Evolutionary conservation across 495 filamentous ascomycete species (phyloP).

Genomic region (Wilcoxina mikolae): DNA sequence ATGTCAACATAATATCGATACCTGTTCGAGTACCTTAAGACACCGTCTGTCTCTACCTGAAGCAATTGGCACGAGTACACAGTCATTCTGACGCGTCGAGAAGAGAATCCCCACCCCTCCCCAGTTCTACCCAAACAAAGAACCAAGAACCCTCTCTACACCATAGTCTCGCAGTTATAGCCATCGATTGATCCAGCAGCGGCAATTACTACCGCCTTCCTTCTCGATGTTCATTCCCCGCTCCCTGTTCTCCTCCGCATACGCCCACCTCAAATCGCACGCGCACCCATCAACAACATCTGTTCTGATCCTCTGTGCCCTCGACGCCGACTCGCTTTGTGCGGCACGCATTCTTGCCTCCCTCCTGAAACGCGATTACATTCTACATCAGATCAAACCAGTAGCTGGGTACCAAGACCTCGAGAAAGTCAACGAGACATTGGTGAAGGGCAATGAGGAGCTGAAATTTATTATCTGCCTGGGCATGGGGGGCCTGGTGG

Average conservation of each 20-base stretch:
- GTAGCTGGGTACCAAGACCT: slow-evolving; percentile 87
- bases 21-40: not conserved
- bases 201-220: not conserved
- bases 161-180: not conserved
- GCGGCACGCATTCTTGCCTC: slow-evolving; percentile 85
- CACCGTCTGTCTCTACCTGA: not conserved
- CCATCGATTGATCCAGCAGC: not conserved
- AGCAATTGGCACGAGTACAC: not conserved
- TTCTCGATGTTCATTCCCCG: slow-evolving; percentile 83
- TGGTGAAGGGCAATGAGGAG: slow-evolving; percentile 24
- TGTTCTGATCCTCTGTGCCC: slow-evolving; percentile 80
- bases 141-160: not conserved
- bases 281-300: slow-evolving; percentile 73
- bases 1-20: not conserved
- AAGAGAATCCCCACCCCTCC: not conserved
- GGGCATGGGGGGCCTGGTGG: slow-evolving; percentile 80
- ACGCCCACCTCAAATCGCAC: slow-evolving; percentile 66
- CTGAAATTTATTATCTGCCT: slow-evolving; percentile 63
- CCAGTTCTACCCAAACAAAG: slow-evolving; percentile 7
- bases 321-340: slow-evolving; percentile 91
- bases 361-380: slow-evolving; percentile 88
- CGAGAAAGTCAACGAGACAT: slow-evolving; percentile 30
- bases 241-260: slow-evolving; percentile 71
- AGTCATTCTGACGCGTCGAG: not conserved
- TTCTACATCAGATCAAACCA: slow-evolving; percentile 94